Base-by-base conservation (phyloP, 2,329 filamentous ascomycete genomes). In the Thelonectria rubi region DNA sequence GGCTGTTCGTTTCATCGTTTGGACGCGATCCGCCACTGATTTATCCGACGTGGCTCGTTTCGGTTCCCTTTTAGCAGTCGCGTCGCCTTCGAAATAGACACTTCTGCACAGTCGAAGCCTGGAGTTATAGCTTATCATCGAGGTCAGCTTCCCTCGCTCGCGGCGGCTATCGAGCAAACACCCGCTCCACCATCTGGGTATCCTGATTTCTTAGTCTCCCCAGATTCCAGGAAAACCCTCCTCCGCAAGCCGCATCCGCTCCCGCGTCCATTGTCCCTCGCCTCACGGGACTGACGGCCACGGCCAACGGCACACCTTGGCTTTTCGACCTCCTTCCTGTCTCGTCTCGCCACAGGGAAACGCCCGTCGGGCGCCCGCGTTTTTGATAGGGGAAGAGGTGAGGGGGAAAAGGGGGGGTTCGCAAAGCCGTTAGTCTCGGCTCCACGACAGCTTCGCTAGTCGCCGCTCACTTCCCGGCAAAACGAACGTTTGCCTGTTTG, bases 261-360 rank as follows among this genome's bases (percentile, higher is more conserved):
- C 26, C 26, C 26, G 26, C 26, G 26, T 30, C 7, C 7, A 8
- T 30, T 30, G 26, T 49, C 43, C 24, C 43, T 40, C 45, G 45
- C 43, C 20, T 37, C 30, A 34, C 12, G 2, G 11, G 37, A 14
- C 37, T 14, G 12, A 12, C 26, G 15, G 18, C 55, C 52, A 34
- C 45, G 18, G 9, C 21, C 26, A 21, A 24, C 21, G 5, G 4
- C 20, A 14, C 45, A 60, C 47, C 52, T 51, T 42, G 53, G 21
- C 24, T 34, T 40, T 30, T 32, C 26, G 18, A 17, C 21, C 46
- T 57, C 57, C 57, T 59, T 61, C 48, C 58, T 37, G 34, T 56
- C 53, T 55, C 24, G 52, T 60, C 48, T 61, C 58, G 58, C 58
- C 48, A 49, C 53, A 50, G 32, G 7, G 7, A 34, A 24, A 32